These are phyloP conservation scores for Colletotrichum magnum DNA, from an alignment of 2,329 filamentous ascomycete species.

Conservation along the genomic window DNA sequence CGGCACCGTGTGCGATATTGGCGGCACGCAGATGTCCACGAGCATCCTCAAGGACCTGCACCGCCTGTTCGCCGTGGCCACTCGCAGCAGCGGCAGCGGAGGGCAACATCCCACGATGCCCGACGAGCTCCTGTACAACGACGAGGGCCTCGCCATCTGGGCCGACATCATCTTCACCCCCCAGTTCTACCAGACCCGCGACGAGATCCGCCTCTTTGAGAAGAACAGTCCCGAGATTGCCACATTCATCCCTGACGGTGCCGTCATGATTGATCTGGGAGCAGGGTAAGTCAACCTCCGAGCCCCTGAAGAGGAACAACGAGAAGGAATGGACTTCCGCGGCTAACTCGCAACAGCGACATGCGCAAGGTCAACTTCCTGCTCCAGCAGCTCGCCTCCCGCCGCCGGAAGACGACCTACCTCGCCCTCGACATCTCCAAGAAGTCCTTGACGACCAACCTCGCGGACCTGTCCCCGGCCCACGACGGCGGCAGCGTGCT, in stretches of 20 bases:
- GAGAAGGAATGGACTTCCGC: not conserved
- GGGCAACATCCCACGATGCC: slow-evolving; percentile 50
- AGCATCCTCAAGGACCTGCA: slow-evolving; percentile 48
- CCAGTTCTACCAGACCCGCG: slow-evolving; percentile 58
- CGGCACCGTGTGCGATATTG: slow-evolving; percentile 55
- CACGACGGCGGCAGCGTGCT: slow-evolving; percentile 49
- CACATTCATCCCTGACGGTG: slow-evolving; percentile 45
- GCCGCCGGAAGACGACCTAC: slow-evolving; percentile 49
- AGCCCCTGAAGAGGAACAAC: not conserved
- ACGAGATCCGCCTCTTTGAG: slow-evolving; percentile 55
- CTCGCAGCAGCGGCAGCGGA: slow-evolving; percentile 24
- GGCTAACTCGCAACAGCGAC: slow-evolving; percentile 48
- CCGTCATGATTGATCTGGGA: slow-evolving; percentile 57
- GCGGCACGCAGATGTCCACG: slow-evolving; percentile 51
- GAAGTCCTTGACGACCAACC: slow-evolving; percentile 52
- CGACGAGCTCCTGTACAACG: slow-evolving; percentile 58
- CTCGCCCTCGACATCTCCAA: slow-evolving; percentile 58
- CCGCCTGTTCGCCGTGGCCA: slow-evolving; percentile 1
- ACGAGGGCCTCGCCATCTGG: slow-evolving; percentile 56
- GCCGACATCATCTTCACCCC: slow-evolving; percentile 56
- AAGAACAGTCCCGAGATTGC: slow-evolving; percentile 53
- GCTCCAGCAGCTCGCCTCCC: slow-evolving; percentile 52
- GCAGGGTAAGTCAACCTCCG: slow-evolving; percentile 53
- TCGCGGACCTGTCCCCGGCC: slow-evolving; percentile 48
- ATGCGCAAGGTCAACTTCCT: slow-evolving; percentile 57